Evolutionary conservation across 352 stramenopile genomes (phyloP).

Genomic region (Pythium pectinolyticum): DNA sequence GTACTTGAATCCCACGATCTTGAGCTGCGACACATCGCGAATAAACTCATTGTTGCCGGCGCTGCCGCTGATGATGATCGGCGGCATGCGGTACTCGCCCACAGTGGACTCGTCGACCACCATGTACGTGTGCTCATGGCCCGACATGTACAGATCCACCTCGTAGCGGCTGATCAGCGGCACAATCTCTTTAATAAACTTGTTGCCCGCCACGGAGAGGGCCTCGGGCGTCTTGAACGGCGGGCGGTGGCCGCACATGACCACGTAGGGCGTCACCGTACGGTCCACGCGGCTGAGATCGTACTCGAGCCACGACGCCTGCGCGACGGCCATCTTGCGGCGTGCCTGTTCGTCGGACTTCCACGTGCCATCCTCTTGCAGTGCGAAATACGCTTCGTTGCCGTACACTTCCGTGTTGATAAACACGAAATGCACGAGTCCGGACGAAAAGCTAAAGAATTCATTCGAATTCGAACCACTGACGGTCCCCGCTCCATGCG

Average conservation of each 20-base stretch:
- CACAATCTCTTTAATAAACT: slow-evolving; percentile 65
- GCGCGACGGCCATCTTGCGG: slow-evolving; percentile 25
- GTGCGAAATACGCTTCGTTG: slow-evolving; percentile 51
- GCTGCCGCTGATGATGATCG: slow-evolving; percentile 74
- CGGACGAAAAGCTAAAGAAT: slow-evolving; percentile 76
- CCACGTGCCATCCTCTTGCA: slow-evolving; percentile 53
- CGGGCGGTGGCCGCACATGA: slow-evolving; percentile 69
- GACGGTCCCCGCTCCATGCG: slow-evolving; percentile 44
- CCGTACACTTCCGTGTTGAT: slow-evolving; percentile 82
- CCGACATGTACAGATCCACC: slow-evolving; percentile 68
- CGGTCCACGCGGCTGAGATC: slow-evolving; percentile 69
- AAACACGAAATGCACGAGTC: slow-evolving; percentile 70
- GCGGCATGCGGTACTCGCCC: slow-evolving; percentile 50
- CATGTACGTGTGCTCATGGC: slow-evolving; percentile 76
- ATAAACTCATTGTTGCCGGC: slow-evolving; percentile 81
- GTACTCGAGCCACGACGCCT: slow-evolving; percentile 67
- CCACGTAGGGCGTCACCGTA: slow-evolving; percentile 58
- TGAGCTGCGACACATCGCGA: slow-evolving; percentile 42
- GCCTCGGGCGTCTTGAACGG: slow-evolving; percentile 65
- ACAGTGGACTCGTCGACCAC: slow-evolving; percentile 57
- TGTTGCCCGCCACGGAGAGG: slow-evolving; percentile 42
- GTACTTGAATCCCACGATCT: slow-evolving; percentile 55
- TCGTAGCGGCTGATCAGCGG: slow-evolving; percentile 73
- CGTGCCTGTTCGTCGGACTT: slow-evolving; percentile 47
- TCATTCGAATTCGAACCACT: slow-evolving; percentile 70